Conservation (phyloP, 2,329 filamentous ascomycete genomes). For the Scleromitrula shiraiana region DNA sequence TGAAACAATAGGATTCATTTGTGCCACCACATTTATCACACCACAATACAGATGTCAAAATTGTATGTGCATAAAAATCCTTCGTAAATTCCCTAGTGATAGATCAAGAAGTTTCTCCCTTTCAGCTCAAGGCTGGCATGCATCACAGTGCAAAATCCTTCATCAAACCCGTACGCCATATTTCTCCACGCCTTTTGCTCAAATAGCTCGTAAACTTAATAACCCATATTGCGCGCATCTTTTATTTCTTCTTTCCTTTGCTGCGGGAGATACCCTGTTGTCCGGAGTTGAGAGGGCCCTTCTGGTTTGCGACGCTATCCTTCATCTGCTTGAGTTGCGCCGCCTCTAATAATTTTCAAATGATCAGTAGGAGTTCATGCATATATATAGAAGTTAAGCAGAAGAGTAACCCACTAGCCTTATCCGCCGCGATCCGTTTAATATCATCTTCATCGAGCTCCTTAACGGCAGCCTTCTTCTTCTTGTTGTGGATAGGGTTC, state of each 20-base stretch:
- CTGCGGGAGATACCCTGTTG: constrained; percentile 94
- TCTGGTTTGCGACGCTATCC: constrained; percentile 44
- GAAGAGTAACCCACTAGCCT: constrained; percentile 58
- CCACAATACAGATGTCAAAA: no score
- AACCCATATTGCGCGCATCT: background rate
- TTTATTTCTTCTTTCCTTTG: constrained; percentile 64
- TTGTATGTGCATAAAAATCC: no score
- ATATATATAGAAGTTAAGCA: no score
- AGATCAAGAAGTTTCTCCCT: background rate
- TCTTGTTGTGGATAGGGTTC: constrained; percentile 48
- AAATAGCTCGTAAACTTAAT: constrained; percentile 3
- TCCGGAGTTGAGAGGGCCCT: constrained; percentile 80
- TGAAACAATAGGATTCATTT: no score
- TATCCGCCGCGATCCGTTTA: no score
- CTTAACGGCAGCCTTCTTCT: constrained; percentile 66
- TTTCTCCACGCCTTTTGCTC: constrained; percentile 12
- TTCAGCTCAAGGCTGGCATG: background rate
- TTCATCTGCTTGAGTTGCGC: constrained; percentile 73
- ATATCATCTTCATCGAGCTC: constrained; percentile 82
- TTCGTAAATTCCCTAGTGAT: background rate
- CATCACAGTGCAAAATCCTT: constrained; percentile 1
- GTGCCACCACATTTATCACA: no score
- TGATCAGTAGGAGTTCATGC: constrained; percentile 31
- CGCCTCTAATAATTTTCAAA: constrained; percentile 51
- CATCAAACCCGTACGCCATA: constrained; percentile 12